A percentile compares a stretch with the other conserved stretches of the same genome.
phyloP scores from a whole-genome alignment of 2,329 filamentous ascomycete genomes.

The Colletotrichum somersetense region DNA sequence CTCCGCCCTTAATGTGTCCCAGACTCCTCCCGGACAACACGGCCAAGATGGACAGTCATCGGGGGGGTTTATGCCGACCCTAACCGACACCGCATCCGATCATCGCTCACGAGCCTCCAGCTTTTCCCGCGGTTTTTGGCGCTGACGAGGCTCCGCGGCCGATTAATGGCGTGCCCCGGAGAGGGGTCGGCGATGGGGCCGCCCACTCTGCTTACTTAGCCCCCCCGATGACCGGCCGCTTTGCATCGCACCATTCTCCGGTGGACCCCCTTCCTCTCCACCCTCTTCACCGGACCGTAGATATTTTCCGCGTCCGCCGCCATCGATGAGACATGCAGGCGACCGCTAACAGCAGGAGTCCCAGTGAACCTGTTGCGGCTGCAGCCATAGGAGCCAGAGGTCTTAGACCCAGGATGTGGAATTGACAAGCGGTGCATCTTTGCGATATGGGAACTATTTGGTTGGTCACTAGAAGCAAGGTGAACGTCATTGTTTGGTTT shows the following conservation, averaged over 20 bases:
- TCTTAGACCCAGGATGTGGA: neutral
- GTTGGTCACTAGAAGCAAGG: neutral
- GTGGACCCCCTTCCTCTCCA: slow-evolving; percentile 5
- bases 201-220: neutral
- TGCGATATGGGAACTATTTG: neutral
- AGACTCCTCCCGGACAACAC: neutral
- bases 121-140: slow-evolving; percentile 15
- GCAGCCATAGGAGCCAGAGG: neutral
- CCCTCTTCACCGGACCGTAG: slow-evolving; percentile 12
- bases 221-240: slow-evolving; percentile 30
- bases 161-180: slow-evolving; percentile 20
- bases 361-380: slow-evolving; percentile 12
- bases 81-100: slow-evolving; percentile 23
- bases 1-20: neutral
- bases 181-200: slow-evolving; percentile 20
- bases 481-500: neutral
- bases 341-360: neutral
- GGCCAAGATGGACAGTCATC: neutral
- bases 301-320: slow-evolving; percentile 11
- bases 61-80: slow-evolving; percentile 8
- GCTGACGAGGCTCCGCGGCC: neutral
- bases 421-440: no score
- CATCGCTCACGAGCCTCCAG: slow-evolving; percentile 19
- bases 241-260: slow-evolving; percentile 16
- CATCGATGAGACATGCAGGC: neutral